Evolutionary conservation across 202 grass and related monocot genomes (phyloP).

Genomic region (Setaria italica): DNA sequence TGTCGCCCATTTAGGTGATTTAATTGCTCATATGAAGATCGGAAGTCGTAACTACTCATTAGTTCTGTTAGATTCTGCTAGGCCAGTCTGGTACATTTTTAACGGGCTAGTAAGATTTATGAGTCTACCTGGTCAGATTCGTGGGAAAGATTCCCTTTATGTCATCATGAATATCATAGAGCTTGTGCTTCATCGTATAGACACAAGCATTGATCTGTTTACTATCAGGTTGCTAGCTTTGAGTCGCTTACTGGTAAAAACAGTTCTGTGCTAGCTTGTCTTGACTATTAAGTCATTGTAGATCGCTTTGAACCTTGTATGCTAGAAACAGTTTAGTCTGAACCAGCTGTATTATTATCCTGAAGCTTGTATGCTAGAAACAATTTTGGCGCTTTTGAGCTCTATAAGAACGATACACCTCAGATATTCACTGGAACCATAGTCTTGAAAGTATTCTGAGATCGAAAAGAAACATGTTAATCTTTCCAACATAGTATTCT

Average conservation of each 20-base stretch:
- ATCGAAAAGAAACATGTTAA: not conserved
- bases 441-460: slow-evolving; percentile 20
- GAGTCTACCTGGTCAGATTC: slow-evolving; percentile 32
- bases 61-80: slow-evolving; percentile 32
- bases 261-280: slow-evolving; percentile 12
- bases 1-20: not conserved
- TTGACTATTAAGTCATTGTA: not conserved
- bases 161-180: slow-evolving; percentile 27
- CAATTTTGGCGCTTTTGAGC: not conserved
- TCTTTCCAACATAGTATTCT: slow-evolving; percentile 2
- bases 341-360: not conserved
- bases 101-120: slow-evolving; percentile 22
- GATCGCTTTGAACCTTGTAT: not conserved
- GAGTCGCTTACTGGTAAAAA: slow-evolving; percentile 25
- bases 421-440: slow-evolving; percentile 17
- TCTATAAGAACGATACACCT: not conserved
- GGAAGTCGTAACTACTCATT: not conserved
- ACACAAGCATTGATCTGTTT: slow-evolving; percentile 22
- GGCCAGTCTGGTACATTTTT: not conserved
- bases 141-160: slow-evolving; percentile 15
- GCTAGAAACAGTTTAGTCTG: not conserved
- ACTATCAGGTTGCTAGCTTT: slow-evolving; percentile 9
- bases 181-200: not conserved
- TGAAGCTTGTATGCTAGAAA: not conserved
- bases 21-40: not conserved